Evolutionary conservation across 495 filamentous ascomycete species (phyloP).

Genomic region (Aspergillus asperescens): DNA sequence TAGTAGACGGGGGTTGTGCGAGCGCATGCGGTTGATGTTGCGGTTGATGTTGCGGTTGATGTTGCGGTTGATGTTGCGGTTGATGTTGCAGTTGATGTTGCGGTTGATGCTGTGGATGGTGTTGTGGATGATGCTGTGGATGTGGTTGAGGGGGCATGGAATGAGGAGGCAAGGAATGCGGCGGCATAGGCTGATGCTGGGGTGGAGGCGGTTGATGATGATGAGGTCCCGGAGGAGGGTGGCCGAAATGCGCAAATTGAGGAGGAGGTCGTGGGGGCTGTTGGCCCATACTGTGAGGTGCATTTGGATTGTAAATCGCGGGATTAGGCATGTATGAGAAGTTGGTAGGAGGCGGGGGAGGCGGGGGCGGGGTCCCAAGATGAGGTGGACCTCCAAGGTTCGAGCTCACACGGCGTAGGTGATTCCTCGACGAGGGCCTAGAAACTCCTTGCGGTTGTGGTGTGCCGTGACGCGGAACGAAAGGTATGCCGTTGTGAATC

Average conservation of each 20-base stretch:
- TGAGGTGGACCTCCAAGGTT: conserved; percentile 65
- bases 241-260: conserved; percentile 43
- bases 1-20: conserved; percentile 31
- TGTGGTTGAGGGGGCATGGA: conserved; percentile 27
- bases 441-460: conserved; percentile 73
- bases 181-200: conserved; percentile 31
- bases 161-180: conserved; percentile 29
- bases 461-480: conserved; percentile 68
- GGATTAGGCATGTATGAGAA: conserved; percentile 82
- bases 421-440: conserved; percentile 76
- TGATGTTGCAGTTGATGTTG: conserved; percentile 40
- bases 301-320: conserved; percentile 76
- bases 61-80: conserved; percentile 33
- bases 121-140: conserved; percentile 40
- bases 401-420: conserved; percentile 67
- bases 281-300: conserved; percentile 38
- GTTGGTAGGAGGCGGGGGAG: conserved; percentile 60
- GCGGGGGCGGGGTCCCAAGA: conserved; percentile 54
- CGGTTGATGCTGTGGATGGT: conserved; percentile 31
- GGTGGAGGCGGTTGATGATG: conserved; percentile 32
- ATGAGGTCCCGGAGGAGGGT: conserved; percentile 35
- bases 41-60: conserved; percentile 33
- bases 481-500: conserved; percentile 71
- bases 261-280: conserved; percentile 38
- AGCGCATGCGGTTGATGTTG: conserved; percentile 28